Evolutionary conservation across 179 eudicot species (phyloP).

Genomic region (Beta macrorhiza): DNA sequence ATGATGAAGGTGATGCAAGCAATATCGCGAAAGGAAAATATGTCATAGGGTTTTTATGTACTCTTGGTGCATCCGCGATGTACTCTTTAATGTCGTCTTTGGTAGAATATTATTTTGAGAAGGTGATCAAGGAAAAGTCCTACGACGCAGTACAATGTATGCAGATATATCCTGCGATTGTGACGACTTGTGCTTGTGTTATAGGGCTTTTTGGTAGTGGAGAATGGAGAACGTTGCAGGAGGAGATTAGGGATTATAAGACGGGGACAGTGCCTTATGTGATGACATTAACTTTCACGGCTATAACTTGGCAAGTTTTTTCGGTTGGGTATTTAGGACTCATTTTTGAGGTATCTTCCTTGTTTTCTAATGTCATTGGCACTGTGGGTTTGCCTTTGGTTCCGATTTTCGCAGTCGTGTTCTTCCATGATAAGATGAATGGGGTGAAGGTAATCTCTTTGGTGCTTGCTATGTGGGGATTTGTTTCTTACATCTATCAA

Average conservation of each 20-base stretch:
- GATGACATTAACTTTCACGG: slow-evolving; percentile 48
- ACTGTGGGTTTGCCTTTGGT: slow-evolving; percentile 46
- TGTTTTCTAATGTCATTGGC: slow-evolving; percentile 52
- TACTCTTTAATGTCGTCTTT: slow-evolving; percentile 48
- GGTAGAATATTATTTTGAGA: slow-evolving; percentile 47
- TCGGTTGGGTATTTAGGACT: slow-evolving; percentile 51
- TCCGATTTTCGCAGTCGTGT: slow-evolving; percentile 44
- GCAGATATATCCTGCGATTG: slow-evolving; percentile 43
- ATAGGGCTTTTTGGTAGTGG: slow-evolving; percentile 63
- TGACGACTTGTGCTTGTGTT: slow-evolving; percentile 42
- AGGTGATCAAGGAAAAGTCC: slow-evolving; percentile 40
- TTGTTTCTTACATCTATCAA: slow-evolving; percentile 53
- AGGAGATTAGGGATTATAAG: slow-evolving; percentile 49
- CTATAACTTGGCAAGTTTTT: slow-evolving; percentile 59
- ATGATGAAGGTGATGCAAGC: neutral
- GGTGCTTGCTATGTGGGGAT: slow-evolving; percentile 52
- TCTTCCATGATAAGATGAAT: slow-evolving; percentile 53
- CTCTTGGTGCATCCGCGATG: slow-evolving; percentile 55
- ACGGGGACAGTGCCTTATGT: slow-evolving; percentile 51
- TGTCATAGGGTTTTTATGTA: slow-evolving; percentile 51
- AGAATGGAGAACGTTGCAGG: slow-evolving; percentile 51
- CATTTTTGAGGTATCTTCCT: slow-evolving; percentile 67
- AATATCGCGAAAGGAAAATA: slow-evolving; percentile 30
- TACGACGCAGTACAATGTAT: slow-evolving; percentile 36
- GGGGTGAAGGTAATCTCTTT: slow-evolving; percentile 49